Percentiles rank a stretch among this genome's conserved stretches.
phyloP scores from a whole-genome alignment of 208 protist genomes.

The Acanthamoeba healyi region DNA sequence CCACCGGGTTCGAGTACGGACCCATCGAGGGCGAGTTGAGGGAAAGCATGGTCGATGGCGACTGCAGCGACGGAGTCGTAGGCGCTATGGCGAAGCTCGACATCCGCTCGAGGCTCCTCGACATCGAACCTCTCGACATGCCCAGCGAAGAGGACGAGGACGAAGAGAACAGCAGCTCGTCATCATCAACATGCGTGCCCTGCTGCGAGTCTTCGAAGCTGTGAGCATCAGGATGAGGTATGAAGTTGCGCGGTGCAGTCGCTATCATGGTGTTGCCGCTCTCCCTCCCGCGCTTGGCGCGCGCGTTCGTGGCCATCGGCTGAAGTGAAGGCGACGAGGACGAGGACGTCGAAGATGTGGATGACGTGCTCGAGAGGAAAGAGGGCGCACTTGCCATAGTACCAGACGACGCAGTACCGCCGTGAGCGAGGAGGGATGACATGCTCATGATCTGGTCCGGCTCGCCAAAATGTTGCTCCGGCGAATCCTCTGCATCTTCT shows the following conservation, averaged over 20 bases:
- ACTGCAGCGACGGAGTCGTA: constrained; percentile 30
- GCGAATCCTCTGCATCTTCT: neutral
- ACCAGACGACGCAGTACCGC: too few species aligned
- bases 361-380: neutral
- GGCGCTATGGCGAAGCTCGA: neutral
- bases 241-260: neutral
- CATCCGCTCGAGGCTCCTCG: neutral
- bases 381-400: neutral
- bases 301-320: neutral
- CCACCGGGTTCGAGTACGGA: neutral
- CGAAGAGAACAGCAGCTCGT: constrained; percentile 1
- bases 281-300: neutral
- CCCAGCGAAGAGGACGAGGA: neutral
- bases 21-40: constrained; percentile 36
- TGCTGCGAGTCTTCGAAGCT: constrained; percentile 10
- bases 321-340: neutral
- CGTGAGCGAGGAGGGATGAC: neutral
- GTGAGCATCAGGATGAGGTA: neutral
- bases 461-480: neutral
- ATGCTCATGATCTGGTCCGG: neutral
- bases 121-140: neutral
- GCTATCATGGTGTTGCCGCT: neutral
- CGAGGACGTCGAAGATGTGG: neutral
- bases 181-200: neutral
- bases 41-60: constrained; percentile 29